phyloP scores from a whole-genome alignment of 345 rosid genomes.

The Fremontodendron californicum region DNA sequence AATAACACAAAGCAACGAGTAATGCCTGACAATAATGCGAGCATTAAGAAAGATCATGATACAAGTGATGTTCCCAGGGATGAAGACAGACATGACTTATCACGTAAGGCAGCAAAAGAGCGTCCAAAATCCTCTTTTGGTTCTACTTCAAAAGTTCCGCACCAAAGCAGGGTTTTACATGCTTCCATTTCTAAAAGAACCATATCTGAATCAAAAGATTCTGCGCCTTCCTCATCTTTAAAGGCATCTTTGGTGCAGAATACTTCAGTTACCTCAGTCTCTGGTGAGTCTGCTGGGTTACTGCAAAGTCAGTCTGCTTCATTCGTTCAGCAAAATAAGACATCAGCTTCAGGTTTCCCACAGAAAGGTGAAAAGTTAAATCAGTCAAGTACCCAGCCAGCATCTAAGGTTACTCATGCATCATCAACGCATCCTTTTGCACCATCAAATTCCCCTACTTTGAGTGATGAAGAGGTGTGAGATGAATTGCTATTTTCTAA shows the following conservation, averaged over 20 bases:
- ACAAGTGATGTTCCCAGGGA: conserved; percentile 37
- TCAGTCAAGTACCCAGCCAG: conserved; percentile 43
- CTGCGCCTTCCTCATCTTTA: conserved; percentile 36
- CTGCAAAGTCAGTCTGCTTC: conserved; percentile 36
- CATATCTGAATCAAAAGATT: conserved; percentile 50
- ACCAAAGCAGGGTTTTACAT: conserved; percentile 53
- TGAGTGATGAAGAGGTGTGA: conserved; percentile 93
- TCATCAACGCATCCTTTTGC: conserved; percentile 43
- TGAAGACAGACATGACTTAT: conserved; percentile 37
- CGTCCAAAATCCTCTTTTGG: conserved; percentile 34
- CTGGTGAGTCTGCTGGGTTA: conserved; percentile 44
- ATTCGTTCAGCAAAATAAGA: conserved; percentile 42
- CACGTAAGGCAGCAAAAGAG: conserved; percentile 46
- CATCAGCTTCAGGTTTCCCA: conserved; percentile 38
- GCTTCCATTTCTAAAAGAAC: conserved; percentile 49
- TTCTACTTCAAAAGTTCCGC: conserved; percentile 39
- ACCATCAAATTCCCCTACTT: conserved; percentile 39
- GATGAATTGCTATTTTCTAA: conserved; percentile 6
- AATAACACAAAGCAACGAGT: conserved; percentile 37
- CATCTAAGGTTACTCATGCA: conserved; percentile 51
- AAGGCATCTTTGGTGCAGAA: conserved; percentile 47
- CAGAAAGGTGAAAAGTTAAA: conserved; percentile 60
- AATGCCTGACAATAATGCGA: conserved; percentile 30
- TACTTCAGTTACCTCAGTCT: conserved; percentile 29
- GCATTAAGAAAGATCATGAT: conserved; percentile 43